Evolutionary conservation across 306 rosid species (phyloP).

Genomic region (Gleditsia sinensis): DNA sequence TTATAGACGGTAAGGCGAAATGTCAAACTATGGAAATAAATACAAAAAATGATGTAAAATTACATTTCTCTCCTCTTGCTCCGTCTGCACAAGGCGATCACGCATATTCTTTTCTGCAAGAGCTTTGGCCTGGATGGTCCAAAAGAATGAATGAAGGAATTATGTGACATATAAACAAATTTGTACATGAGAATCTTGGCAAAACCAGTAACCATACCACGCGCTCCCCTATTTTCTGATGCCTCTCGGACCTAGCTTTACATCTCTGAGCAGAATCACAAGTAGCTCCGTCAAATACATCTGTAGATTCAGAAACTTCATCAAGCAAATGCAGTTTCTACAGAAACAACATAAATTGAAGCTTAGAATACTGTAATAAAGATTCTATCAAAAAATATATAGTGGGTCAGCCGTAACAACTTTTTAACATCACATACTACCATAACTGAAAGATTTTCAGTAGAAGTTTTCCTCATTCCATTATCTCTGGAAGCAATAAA

Average conservation of each 20-base stretch:
- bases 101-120: conserved; percentile 92
- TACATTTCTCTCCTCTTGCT: conserved; percentile 93
- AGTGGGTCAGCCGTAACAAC: conserved; percentile 13
- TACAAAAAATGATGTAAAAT: conserved; percentile 27
- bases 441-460: conserved; percentile 62
- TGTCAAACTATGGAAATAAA: not conserved
- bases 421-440: conserved; percentile 56
- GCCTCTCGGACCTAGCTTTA: conserved; percentile 80
- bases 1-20: conserved; percentile 33
- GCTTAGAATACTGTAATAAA: not conserved
- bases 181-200: conserved; percentile 12
- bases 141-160: conserved; percentile 37
- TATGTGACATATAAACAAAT: conserved; percentile 28
- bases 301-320: conserved; percentile 51
- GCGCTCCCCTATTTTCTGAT: conserved; percentile 81
- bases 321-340: conserved; percentile 33
- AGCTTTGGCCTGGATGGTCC: conserved; percentile 89
- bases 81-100: conserved; percentile 75
- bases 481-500: conserved; percentile 50
- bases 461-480: conserved; percentile 51
- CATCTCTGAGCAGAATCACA: conserved; percentile 76
- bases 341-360: conserved; percentile 25
- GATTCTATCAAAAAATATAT: not conserved
- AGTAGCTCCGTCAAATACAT: conserved; percentile 52
- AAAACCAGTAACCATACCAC: conserved; percentile 64